Evolutionary conservation across 345 rosid genomes (phyloP).

Genomic region (Camelina neglecta): DNA sequence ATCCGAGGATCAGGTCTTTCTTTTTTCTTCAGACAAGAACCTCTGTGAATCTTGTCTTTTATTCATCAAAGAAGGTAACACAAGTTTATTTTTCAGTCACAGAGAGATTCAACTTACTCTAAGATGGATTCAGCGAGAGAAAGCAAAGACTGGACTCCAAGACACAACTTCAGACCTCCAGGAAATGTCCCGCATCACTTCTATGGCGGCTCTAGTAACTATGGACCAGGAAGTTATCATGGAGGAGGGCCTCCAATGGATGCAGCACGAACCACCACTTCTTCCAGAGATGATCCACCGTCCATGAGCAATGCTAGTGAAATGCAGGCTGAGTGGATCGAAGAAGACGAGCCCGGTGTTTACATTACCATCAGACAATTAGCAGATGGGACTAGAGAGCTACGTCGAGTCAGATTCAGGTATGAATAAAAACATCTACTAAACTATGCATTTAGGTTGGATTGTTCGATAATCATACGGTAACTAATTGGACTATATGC

Average conservation of each 20-base stretch:
- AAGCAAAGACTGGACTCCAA: constrained; percentile 73
- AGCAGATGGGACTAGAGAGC: constrained; percentile 89
- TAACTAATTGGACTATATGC: background rate
- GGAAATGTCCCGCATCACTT: constrained; percentile 50
- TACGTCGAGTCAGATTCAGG: constrained; percentile 99
- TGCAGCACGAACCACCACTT: constrained; percentile 77
- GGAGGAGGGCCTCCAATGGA: constrained; percentile 66
- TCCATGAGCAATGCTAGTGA: constrained; percentile 94
- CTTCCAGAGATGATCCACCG: constrained; percentile 91
- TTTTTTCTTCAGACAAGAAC: constrained; percentile 16
- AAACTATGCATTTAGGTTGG: background rate
- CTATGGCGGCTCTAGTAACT: constrained; percentile 59
- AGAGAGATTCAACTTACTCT: constrained; percentile 82
- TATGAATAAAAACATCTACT: constrained; percentile 37
- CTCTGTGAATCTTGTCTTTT: constrained; percentile 1
- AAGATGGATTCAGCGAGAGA: constrained; percentile 78
- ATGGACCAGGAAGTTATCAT: constrained; percentile 54
- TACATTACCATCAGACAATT: constrained; percentile 92
- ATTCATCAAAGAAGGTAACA: background rate
- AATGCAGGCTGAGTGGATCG: constrained; percentile 89
- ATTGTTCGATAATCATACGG: background rate
- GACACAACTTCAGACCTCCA: constrained; percentile 63
- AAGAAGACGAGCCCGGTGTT: constrained; percentile 92
- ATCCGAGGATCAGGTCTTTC: constrained; percentile 79
- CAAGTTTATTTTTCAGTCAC: constrained; percentile 38